Base-by-base conservation (phyloP, 257 asterid genomes). In the Verbena officinalis region DNA sequence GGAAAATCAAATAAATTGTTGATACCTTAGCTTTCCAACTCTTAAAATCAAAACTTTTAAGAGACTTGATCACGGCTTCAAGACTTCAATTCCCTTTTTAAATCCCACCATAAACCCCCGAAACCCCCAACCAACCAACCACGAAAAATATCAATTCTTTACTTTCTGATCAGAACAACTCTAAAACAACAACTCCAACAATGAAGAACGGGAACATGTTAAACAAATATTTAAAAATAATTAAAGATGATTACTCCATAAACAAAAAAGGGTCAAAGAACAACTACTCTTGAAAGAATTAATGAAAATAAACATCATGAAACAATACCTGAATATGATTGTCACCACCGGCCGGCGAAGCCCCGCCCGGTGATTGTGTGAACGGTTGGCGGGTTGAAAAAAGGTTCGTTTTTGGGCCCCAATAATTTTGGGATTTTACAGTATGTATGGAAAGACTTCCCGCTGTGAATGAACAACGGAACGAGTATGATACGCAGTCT, bases 371-470 rank as follows among this genome's bases (percentile, higher is more conserved):
- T 16, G 49, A 50, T 15, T 6, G 50, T 1, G 54, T 9, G 64
- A 13, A 3, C 58, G 59, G 46, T 56, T 46, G 74, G 43, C 12
- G 67, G 53, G 27, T 61, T 43, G 59, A 55, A 38, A 68, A 34
- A 59, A 59, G 49, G 42, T 40, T 30, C 40, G 40, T 61, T 4
- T 57, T 67, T 54, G 55, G 71, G 72, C n/a, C 51, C 50, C 42
- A 55, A 62, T 52, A 43, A 64, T 70, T 66, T 14, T 54, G 59
- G 57, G 50, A 14, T 60, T 59, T 57, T 22, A 5, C n/a, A 1
- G 54, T 33, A 24, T 17, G 39, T 21, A 21, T 21, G 40, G 4
- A 39, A 9, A 42, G 17, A 4, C 48, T 42, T 13, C 17, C 48
- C 44, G 44, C 6, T 44, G 7, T 44, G 11, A 36, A 9, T 1